Conservation (phyloP, 192 early-diverging fungal species). For the Coemansia sp. region DNA sequence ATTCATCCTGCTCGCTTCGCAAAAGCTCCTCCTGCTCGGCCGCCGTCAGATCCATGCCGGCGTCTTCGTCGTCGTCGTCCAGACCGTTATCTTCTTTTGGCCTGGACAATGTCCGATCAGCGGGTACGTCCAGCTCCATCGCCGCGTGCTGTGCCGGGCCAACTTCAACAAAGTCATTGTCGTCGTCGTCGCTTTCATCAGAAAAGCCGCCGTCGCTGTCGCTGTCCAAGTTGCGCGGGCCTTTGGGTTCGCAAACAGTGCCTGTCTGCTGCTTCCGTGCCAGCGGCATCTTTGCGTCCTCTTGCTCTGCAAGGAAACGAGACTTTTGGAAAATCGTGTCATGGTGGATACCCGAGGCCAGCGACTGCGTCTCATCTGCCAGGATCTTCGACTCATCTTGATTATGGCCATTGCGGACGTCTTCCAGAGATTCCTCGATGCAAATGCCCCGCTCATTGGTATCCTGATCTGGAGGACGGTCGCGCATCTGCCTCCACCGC, state of each 20-base stretch:
- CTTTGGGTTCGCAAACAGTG: neutral
- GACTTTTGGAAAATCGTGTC: conserved; percentile 29
- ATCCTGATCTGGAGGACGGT: neutral
- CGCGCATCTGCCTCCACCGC: conserved; percentile 30
- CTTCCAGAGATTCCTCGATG: neutral
- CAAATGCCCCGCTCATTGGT: neutral
- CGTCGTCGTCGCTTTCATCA: conserved; percentile 16
- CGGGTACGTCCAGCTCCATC: neutral
- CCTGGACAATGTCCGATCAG: neutral
- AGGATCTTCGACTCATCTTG: neutral
- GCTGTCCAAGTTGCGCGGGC: conserved; percentile 15
- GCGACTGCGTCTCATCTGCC: too few relatives aligned
- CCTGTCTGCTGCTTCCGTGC: neutral
- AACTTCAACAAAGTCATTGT: conserved; percentile 28
- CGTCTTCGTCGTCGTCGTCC: conserved; percentile 51
- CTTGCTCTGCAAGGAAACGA: conserved; percentile 11
- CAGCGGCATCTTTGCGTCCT: neutral
- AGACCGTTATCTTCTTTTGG: neutral
- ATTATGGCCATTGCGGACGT: neutral
- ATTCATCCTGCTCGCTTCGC: conserved; percentile 61
- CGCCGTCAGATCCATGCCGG: conserved; percentile 26
- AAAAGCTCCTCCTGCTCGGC: conserved; percentile 25
- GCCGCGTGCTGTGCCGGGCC: neutral
- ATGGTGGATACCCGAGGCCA: neutral
- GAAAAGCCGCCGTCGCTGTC: conserved; percentile 16